These are phyloP conservation scores for Chalciporus piperatus DNA, from an alignment of 768 basidiomycete genomes.

Conservation along the genomic window DNA sequence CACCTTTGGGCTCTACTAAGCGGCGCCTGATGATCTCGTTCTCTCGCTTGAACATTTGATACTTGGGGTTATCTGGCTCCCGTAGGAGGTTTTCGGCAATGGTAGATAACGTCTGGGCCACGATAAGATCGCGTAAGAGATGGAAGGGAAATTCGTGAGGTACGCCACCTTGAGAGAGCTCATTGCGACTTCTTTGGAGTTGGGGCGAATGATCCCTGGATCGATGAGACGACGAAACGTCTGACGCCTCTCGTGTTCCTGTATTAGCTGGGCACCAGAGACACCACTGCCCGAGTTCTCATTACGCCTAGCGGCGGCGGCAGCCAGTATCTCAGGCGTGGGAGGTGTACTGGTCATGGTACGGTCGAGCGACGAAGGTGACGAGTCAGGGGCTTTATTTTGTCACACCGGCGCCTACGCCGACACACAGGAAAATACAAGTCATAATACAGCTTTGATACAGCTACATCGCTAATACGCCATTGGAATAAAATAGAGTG, in stretches of 20 bases:
- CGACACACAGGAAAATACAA: background rate
- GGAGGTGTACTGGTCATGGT: constrained; percentile 15
- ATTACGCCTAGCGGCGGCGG: constrained; percentile 28
- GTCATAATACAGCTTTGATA: too few relatives aligned
- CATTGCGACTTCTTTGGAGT: constrained; percentile 56
- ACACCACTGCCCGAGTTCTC: background rate
- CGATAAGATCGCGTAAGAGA: background rate
- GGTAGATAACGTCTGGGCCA: constrained; percentile 55
- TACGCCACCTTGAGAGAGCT: constrained; percentile 57
- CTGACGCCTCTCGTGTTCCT: constrained; percentile 67
- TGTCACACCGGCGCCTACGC: background rate
- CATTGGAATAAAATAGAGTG: background rate
- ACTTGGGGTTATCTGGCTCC: constrained; percentile 73
- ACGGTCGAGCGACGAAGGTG: background rate
- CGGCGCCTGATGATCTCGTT: constrained; percentile 64
- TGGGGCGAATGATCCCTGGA: constrained; percentile 73
- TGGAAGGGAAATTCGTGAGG: too few relatives aligned
- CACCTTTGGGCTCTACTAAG: constrained; percentile 65
- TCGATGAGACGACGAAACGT: constrained; percentile 74
- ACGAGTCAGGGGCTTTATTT: constrained; percentile 16
- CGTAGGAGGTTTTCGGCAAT: constrained; percentile 72
- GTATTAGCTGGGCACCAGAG: constrained; percentile 17
- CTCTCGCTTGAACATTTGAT: constrained; percentile 70
- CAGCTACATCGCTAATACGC: background rate
- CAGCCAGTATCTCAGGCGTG: constrained; percentile 24